phyloP scores from a whole-genome alignment of 2,329 filamentous ascomycete species.

The Sphaerulina populicola region DNA sequence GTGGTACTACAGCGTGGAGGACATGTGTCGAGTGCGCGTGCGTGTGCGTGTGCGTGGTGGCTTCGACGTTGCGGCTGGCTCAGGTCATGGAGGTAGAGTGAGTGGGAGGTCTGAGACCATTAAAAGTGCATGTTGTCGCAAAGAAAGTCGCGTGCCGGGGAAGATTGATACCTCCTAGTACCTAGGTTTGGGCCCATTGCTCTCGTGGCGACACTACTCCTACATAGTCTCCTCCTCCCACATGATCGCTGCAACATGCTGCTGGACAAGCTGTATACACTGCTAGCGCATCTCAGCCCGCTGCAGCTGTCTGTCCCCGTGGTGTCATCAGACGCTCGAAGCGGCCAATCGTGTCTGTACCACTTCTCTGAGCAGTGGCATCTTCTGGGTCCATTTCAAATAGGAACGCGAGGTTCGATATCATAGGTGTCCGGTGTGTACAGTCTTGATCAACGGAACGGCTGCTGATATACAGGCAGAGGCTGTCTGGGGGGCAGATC shows the following conservation, averaged over 20 bases:
- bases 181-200: too few relatives aligned
- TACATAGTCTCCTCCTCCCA: background rate
- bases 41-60: too few relatives aligned
- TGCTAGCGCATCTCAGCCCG: background rate
- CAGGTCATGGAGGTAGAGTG: too few relatives aligned
- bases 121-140: too few relatives aligned
- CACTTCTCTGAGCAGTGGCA: constrained; percentile 11
- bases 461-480: constrained; percentile 34
- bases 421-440: background rate
- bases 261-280: background rate
- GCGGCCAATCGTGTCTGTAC: background rate
- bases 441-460: background rate
- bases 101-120: too few relatives aligned
- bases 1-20: too few relatives aligned
- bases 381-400: constrained; percentile 50
- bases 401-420: constrained; percentile 49
- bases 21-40: too few relatives aligned
- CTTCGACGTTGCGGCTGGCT: too few relatives aligned
- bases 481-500: constrained; percentile 52
- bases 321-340: background rate
- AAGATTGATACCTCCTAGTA: too few relatives aligned
- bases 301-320: background rate
- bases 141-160: too few relatives aligned
- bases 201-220: background rate
- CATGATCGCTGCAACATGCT: background rate